Conservation (phyloP, 768 basidiomycete genomes). For the Porphyrellus cyaneotinctus region DNA sequence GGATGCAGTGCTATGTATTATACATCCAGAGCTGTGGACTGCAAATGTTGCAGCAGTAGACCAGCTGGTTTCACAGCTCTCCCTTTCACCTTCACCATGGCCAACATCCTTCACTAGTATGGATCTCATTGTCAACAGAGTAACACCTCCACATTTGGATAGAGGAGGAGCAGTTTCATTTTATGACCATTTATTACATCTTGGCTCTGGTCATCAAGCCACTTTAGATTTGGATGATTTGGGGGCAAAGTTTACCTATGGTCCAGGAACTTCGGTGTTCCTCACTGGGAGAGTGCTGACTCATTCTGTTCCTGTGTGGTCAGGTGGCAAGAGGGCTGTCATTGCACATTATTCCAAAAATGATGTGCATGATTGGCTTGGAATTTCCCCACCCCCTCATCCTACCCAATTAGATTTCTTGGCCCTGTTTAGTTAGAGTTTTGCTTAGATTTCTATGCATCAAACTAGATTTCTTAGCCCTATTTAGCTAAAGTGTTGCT, state of each 20-base stretch:
- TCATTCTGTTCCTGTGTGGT: background rate
- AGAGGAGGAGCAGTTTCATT: background rate
- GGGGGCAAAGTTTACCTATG: background rate
- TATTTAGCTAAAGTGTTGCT: too few relatives aligned
- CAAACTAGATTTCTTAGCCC: too few relatives aligned
- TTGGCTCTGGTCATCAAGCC: background rate
- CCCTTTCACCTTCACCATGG: too few relatives aligned
- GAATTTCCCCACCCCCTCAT: background rate
- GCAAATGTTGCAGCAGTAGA: too few relatives aligned
- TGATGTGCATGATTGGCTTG: too few relatives aligned
- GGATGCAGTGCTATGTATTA: background rate
- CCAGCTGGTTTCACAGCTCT: too few relatives aligned
- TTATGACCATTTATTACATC: background rate
- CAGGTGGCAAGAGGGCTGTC: background rate
- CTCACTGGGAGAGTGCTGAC: too few relatives aligned
- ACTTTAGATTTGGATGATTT: background rate
- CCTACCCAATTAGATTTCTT: background rate
- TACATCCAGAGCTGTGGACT: background rate
- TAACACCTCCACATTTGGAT: background rate
- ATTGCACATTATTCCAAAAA: background rate
- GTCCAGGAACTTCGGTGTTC: background rate
- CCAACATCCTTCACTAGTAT: background rate
- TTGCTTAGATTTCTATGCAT: too few relatives aligned
- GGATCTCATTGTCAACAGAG: background rate
- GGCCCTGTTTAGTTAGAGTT: too few relatives aligned